A percentile compares a stretch with the other conserved stretches of the same genome.
Conservation (phyloP, 306 rosid species). For the Cicer pinnatifidum region DNA sequence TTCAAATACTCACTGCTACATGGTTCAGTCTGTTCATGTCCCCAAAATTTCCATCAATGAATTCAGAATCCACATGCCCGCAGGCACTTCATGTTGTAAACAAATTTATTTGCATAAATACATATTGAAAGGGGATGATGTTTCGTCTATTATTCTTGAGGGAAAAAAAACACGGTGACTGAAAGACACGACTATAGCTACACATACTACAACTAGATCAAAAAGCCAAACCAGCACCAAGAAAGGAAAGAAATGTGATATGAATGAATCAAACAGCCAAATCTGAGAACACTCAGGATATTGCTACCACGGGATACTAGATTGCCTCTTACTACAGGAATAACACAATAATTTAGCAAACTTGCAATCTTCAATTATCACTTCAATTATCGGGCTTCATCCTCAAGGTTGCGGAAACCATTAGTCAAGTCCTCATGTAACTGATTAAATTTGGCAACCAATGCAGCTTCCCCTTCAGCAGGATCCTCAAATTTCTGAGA, state of each 20-base stretch:
- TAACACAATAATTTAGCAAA: slow-evolving; percentile 29
- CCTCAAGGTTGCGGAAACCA: slow-evolving; percentile 99
- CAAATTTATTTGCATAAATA: slow-evolving; percentile 56
- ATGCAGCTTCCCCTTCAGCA: slow-evolving; percentile 92
- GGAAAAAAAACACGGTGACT: slow-evolving; percentile 40
- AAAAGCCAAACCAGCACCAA: slow-evolving; percentile 51
- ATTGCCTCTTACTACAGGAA: slow-evolving; percentile 47
- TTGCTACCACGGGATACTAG: slow-evolving; percentile 40
- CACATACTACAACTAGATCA: slow-evolving; percentile 50
- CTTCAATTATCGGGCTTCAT: slow-evolving; percentile 79
- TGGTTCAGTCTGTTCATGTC: slow-evolving; percentile 31
- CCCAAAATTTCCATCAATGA: slow-evolving; percentile 34
- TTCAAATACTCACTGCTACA: slow-evolving; percentile 39
- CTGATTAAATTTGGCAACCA: slow-evolving; percentile 78
- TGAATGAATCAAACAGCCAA: slow-evolving; percentile 50
- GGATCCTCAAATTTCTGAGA: slow-evolving; percentile 99
- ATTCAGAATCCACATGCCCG: slow-evolving; percentile 39
- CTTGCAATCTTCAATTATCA: slow-evolving; percentile 56
- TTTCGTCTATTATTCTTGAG: slow-evolving; percentile 55
- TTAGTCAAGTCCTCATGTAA: slow-evolving; percentile 79
- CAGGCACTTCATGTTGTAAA: slow-evolving; percentile 44
- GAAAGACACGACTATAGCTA: slow-evolving; percentile 50
- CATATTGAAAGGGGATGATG: slow-evolving; percentile 46
- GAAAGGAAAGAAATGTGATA: slow-evolving; percentile 48
- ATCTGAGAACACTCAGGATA: slow-evolving; percentile 31